Base-by-base conservation (phyloP, 441 rosid genomes). In the Daphne laureola region DNA sequence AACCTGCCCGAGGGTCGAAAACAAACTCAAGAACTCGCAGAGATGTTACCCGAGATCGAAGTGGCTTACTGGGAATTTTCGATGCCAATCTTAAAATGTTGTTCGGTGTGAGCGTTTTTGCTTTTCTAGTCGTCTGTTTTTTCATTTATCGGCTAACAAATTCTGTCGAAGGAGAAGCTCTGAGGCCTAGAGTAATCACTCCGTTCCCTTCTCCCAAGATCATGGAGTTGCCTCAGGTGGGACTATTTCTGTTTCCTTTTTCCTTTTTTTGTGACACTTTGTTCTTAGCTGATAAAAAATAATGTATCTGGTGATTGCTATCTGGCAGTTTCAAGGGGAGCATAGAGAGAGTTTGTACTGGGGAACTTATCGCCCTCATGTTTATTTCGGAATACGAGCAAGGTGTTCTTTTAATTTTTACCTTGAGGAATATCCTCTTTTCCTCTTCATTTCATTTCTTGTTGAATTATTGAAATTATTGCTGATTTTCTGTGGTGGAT, bases 351-450 rank as follows among this genome's bases (percentile, higher is more conserved):
- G 88, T 77, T 74, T 94, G 66, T 86, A 94, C 53, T 87, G 99
- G 99, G 99, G 99, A 65, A 94, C 97, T 12, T 94, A 87, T 64
- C 85, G 97, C 40, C 96, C 97, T 73, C 84, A 90, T 58, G 86
- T 83, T 73, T 90, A 90, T 70, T 69, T 90, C 38, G 99, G 97
- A 49, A 78, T 90, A 76, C 96, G 99, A 8, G 84, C 96, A 4
- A 90, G 99, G 97, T 84, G 51, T 18, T 14, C 4, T 31, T 31
- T 31, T 2, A 31, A 8, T 31, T 31, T 31, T 31, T 9, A 31
- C 38, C 38, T 8, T 31, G 38, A 6, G 11, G 38, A 31, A 31
- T 31, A 8, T 5, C 9, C 11, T 6, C 3, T 46, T 46, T 21
- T 46, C 12, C 50, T 46, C 49, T 15, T 35, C 2, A 48, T 12